phyloP scores from a whole-genome alignment of 2,329 filamentous ascomycete genomes.

The Aschersonia sp. region DNA sequence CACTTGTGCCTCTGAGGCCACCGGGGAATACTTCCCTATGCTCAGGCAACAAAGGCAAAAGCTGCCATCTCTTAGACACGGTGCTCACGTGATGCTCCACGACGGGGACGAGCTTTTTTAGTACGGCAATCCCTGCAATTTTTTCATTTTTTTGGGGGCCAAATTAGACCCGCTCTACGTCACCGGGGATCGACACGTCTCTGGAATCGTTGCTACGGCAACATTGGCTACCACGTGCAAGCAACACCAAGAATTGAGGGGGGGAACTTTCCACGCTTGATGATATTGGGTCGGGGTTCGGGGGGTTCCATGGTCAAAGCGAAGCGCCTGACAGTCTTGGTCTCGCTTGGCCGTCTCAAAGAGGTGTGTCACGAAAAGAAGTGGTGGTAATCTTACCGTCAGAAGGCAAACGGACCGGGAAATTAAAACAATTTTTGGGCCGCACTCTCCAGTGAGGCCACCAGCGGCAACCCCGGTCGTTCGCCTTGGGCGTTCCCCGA shows the following conservation, averaged over 20 bases:
- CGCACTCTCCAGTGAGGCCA: neutral
- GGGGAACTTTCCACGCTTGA: too few species aligned
- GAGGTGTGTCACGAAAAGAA: neutral
- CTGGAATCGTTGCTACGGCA: neutral
- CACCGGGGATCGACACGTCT: neutral
- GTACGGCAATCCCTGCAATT: neutral
- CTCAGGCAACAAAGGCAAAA: too few species aligned
- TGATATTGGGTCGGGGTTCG: too few species aligned
- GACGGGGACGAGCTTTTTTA: too few species aligned
- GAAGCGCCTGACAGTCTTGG: neutral
- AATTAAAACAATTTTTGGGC: neutral
- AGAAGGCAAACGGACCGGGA: neutral
- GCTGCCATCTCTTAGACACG: too few species aligned
- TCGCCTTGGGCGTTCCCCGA: too few species aligned
- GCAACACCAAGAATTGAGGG: too few species aligned
- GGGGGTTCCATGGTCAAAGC: neutral
- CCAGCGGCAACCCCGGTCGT: neutral
- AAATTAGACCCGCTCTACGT: neutral
- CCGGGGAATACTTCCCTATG: too few species aligned
- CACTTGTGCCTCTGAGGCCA: too few species aligned
- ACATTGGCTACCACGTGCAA: neutral
- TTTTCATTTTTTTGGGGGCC: neutral
- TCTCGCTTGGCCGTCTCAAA: neutral
- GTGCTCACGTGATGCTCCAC: too few species aligned
- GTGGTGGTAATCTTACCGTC: neutral